These are phyloP conservation scores for Delitschia confertaspora DNA, from an alignment of 495 filamentous ascomycete genomes.

Conservation along the genomic window DNA sequence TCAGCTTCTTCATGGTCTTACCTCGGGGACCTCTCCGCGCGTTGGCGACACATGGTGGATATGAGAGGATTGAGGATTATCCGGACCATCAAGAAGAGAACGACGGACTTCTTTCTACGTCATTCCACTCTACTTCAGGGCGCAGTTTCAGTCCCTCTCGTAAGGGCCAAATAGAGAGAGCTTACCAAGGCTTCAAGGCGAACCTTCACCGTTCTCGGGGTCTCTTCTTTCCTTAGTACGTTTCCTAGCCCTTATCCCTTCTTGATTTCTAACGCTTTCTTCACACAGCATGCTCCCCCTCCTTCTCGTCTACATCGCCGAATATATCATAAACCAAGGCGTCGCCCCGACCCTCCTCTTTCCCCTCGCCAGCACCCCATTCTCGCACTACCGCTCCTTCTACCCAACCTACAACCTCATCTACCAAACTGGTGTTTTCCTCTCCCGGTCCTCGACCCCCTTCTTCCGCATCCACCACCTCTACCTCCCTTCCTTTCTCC, in stretches of 20 bases:
- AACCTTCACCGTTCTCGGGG: slow-evolving; percentile 46
- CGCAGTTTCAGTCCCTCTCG: slow-evolving; percentile 16
- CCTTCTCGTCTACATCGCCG: slow-evolving; percentile 83
- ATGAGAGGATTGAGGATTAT: slow-evolving; percentile 35
- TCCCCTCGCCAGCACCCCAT: slow-evolving; percentile 64
- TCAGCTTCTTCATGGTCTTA: slow-evolving; percentile 74
- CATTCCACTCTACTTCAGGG: slow-evolving; percentile 17
- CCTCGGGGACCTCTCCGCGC: slow-evolving; percentile 53
- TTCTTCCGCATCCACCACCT: slow-evolving; percentile 74
- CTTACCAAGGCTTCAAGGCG: slow-evolving; percentile 37
- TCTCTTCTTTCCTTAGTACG: slow-evolving; percentile 62
- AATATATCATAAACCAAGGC: slow-evolving; percentile 95
- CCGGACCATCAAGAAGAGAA: slow-evolving; percentile 25
- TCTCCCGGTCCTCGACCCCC: slow-evolving; percentile 81
- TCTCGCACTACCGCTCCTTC: slow-evolving; percentile 72
- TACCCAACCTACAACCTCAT: slow-evolving; percentile 88
- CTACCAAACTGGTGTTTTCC: slow-evolving; percentile 90
- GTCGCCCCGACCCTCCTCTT: slow-evolving; percentile 85
- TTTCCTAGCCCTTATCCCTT: slow-evolving; percentile 8
- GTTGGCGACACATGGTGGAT: slow-evolving; percentile 37
- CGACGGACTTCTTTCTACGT: slow-evolving; percentile 38
- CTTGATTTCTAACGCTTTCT: background rate
- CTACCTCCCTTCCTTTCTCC: slow-evolving; percentile 76
- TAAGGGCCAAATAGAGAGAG: background rate
- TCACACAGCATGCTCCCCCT: slow-evolving; percentile 77